phyloP scores from a whole-genome alignment of 2,329 filamentous ascomycete species.

The Ophiostoma sp. region DNA sequence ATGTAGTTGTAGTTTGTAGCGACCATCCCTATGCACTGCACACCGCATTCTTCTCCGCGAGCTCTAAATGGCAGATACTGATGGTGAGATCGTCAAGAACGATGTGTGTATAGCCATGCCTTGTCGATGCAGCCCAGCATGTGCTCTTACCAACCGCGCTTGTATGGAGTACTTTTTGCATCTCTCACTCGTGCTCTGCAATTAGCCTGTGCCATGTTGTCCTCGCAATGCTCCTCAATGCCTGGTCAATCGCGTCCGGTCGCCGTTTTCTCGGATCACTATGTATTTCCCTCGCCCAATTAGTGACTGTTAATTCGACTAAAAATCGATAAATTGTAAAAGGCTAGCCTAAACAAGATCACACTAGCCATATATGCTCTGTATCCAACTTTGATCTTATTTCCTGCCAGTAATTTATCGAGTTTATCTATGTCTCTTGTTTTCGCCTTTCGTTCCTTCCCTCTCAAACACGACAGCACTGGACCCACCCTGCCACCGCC shows the following conservation, averaged over 20 bases:
- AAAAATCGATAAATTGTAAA: neutral
- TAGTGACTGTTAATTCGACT: neutral
- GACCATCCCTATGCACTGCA: neutral
- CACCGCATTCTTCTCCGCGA: constrained; percentile 4
- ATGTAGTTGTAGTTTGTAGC: neutral
- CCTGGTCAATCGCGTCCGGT: neutral
- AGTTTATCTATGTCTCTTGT: neutral
- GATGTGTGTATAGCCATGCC: neutral
- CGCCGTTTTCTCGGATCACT: constrained; percentile 4
- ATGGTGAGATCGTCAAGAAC: neutral
- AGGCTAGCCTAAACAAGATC: neutral
- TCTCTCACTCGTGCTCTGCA: no score
- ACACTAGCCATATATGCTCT: neutral
- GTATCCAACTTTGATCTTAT: neutral
- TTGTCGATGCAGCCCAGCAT: neutral
- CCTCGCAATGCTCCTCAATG: neutral
- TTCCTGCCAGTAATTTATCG: neutral
- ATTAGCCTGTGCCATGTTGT: neutral
- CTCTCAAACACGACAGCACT: constrained; percentile 27
- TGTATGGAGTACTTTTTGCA: neutral
- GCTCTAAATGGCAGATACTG: neutral
- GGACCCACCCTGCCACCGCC: constrained; percentile 17
- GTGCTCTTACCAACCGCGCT: neutral
- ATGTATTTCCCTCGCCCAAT: neutral
- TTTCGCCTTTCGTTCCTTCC: constrained; percentile 11